These are phyloP conservation scores for Fusarium domesticum DNA, from an alignment of 2,329 filamentous ascomycete genomes.

Conservation along the genomic window DNA sequence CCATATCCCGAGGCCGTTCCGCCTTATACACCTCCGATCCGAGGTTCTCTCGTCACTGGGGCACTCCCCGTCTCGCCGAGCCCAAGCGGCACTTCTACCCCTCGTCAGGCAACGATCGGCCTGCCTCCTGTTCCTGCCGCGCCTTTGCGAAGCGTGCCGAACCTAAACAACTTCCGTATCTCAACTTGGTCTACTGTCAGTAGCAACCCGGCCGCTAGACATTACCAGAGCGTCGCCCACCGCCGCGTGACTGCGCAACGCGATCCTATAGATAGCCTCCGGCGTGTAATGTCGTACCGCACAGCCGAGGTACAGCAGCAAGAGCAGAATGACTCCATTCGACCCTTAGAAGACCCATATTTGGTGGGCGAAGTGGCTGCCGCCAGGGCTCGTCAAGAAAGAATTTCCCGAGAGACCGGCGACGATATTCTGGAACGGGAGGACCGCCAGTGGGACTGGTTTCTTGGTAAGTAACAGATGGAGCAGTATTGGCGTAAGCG, in stretches of 20 bases:
- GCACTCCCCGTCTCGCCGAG: slow-evolving; percentile 20
- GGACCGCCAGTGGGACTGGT: slow-evolving; percentile 60
- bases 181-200: slow-evolving; percentile 59
- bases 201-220: slow-evolving; percentile 52
- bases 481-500: slow-evolving; percentile 2
- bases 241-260: slow-evolving; percentile 53
- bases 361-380: slow-evolving; percentile 66
- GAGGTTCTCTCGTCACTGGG: slow-evolving; percentile 12
- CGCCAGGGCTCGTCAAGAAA: slow-evolving; percentile 51
- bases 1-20: slow-evolving; percentile 48
- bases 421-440: slow-evolving; percentile 55
- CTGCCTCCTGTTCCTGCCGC: slow-evolving; percentile 50
- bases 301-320: slow-evolving; percentile 12
- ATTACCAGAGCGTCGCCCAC: slow-evolving; percentile 62
- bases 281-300: slow-evolving; percentile 20
- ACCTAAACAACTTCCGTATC: slow-evolving; percentile 53
- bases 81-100: slow-evolving; percentile 25
- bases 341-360: slow-evolving; percentile 64
- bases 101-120: slow-evolving; percentile 40
- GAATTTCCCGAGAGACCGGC: slow-evolving; percentile 54
- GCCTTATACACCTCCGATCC: slow-evolving; percentile 45
- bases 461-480: slow-evolving; percentile 47
- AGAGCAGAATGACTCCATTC: slow-evolving; percentile 27
- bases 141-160: slow-evolving; percentile 38
- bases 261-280: slow-evolving; percentile 31